Conservation (phyloP, 2,329 filamentous ascomycete genomes). For the Alternaria triticina region DNA sequence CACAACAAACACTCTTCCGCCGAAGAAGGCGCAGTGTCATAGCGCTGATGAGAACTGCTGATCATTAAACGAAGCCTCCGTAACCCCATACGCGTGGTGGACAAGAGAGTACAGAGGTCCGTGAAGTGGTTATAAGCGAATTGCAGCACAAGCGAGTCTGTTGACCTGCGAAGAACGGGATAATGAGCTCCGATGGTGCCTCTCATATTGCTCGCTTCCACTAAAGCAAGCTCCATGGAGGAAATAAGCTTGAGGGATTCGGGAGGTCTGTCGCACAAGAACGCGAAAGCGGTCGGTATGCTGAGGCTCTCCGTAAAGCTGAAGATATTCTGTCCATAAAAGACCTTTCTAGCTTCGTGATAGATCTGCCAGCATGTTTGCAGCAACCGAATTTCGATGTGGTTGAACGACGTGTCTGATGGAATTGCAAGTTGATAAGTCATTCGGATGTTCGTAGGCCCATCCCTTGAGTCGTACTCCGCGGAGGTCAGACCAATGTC, state of each 20-base stretch:
- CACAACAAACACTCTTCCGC: conserved; percentile 16
- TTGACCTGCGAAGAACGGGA: conserved; percentile 20
- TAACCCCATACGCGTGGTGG: conserved; percentile 22
- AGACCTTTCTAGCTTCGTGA: conserved; percentile 25
- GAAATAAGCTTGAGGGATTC: conserved; percentile 18
- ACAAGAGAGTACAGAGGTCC: conserved; percentile 28
- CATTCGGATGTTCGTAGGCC: conserved; percentile 21
- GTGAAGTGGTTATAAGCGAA: conserved; percentile 29
- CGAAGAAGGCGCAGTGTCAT: conserved; percentile 8
- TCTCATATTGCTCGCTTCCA: conserved; percentile 26
- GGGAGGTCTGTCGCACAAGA: conserved; percentile 28
- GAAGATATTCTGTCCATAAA: conserved; percentile 33
- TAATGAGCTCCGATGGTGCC: conserved; percentile 18
- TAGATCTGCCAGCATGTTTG: conserved; percentile 30
- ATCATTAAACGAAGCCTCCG: conserved; percentile 22
- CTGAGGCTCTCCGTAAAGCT: conserved; percentile 26
- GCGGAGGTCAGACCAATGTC: conserved; percentile 19
- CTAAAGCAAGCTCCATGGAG: conserved; percentile 24
- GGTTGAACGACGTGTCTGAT: background rate
- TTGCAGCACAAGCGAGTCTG: conserved; percentile 23
- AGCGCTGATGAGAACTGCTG: conserved; percentile 15
- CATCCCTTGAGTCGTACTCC: conserved; percentile 2
- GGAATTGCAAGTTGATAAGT: conserved; percentile 26
- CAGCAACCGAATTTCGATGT: conserved; percentile 17
- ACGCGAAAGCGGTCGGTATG: conserved; percentile 31